Evolutionary conservation across 495 filamentous ascomycete genomes (phyloP).

Genomic region (Recurvomyces mirabilis): DNA sequence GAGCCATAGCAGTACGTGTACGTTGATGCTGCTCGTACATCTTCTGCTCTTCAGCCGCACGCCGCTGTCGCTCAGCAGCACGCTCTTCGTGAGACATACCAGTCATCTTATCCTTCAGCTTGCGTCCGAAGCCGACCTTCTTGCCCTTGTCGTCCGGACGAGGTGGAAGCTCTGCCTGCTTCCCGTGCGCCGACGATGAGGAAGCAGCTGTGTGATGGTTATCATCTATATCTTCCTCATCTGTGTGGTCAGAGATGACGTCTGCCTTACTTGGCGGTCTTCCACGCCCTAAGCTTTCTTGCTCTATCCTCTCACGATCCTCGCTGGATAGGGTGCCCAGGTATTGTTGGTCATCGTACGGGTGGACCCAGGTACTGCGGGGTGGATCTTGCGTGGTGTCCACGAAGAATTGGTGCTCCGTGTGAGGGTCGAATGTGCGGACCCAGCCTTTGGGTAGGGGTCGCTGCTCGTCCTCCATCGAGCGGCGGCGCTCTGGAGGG

Average conservation of each 20-base stretch:
- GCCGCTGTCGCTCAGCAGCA: slow-evolving; percentile 27
- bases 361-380: slow-evolving; percentile 40
- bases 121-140: slow-evolving; percentile 31
- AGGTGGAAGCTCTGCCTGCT: slow-evolving; percentile 10
- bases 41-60: slow-evolving; percentile 32
- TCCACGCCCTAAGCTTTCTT: slow-evolving; percentile 23
- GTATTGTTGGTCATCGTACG: slow-evolving; percentile 41
- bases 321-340: slow-evolving; percentile 29
- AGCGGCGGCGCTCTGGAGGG: slow-evolving; percentile 32
- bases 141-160: slow-evolving; percentile 15
- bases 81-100: slow-evolving; percentile 37
- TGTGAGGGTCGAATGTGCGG: slow-evolving; percentile 34
- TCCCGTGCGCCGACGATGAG: slow-evolving; percentile 3
- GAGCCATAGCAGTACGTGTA: slow-evolving; percentile 32
- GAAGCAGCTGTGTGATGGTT: slow-evolving; percentile 4
- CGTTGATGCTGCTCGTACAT: slow-evolving; percentile 32
- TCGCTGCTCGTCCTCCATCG: slow-evolving; percentile 41
- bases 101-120: slow-evolving; percentile 40
- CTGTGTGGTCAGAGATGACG: slow-evolving; percentile 33
- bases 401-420: slow-evolving; percentile 42
- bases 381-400: slow-evolving; percentile 38
- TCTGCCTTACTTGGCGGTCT: slow-evolving; percentile 28
- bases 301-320: slow-evolving; percentile 32
- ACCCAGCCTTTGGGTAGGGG: slow-evolving; percentile 37
- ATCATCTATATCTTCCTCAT: slow-evolving; percentile 31